These are phyloP conservation scores for Malus domestica DNA, from an alignment of 306 rosid species.

Conservation along the genomic window DNA sequence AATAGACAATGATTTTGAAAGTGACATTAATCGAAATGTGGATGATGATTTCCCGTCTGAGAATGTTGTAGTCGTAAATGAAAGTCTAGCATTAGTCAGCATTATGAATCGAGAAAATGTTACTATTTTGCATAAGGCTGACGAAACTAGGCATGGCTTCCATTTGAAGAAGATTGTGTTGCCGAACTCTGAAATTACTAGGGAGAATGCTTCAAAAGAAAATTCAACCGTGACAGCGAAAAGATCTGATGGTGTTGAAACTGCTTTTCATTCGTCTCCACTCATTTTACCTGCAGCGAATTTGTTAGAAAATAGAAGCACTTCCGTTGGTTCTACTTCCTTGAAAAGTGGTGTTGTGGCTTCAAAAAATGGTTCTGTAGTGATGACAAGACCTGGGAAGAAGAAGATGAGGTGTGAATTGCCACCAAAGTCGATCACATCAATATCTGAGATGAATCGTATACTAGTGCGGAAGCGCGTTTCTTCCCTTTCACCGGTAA, in stretches of 20 bases:
- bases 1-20: conserved; percentile 21
- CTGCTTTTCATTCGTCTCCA: conserved; percentile 9
- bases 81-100: conserved; percentile 17
- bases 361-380: conserved; percentile 21
- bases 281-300: conserved; percentile 8
- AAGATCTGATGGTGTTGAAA: conserved; percentile 23
- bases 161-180: conserved; percentile 26
- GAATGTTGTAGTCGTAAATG: conserved; percentile 20
- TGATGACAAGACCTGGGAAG: conserved; percentile 10
- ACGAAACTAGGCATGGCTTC: conserved; percentile 23
- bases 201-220: conserved; percentile 19
- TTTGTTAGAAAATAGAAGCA: conserved; percentile 25
- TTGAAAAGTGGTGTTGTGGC: conserved; percentile 13
- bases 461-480: conserved; percentile 47
- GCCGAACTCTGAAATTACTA: conserved; percentile 21
- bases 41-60: conserved; percentile 18
- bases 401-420: conserved; percentile 59
- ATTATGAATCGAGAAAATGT: conserved; percentile 18
- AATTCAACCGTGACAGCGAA: conserved; percentile 9
- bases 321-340: conserved; percentile 22
- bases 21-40: conserved; percentile 1
- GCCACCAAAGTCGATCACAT: conserved; percentile 75
- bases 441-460: conserved; percentile 63
- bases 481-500: conserved; percentile 69
- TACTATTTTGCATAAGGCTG: conserved; percentile 17